Evolutionary conservation across 495 filamentous ascomycete genomes (phyloP), one percentile per base, ranked within the genome.

Genomic region (Haplographium delicatum): DNA sequence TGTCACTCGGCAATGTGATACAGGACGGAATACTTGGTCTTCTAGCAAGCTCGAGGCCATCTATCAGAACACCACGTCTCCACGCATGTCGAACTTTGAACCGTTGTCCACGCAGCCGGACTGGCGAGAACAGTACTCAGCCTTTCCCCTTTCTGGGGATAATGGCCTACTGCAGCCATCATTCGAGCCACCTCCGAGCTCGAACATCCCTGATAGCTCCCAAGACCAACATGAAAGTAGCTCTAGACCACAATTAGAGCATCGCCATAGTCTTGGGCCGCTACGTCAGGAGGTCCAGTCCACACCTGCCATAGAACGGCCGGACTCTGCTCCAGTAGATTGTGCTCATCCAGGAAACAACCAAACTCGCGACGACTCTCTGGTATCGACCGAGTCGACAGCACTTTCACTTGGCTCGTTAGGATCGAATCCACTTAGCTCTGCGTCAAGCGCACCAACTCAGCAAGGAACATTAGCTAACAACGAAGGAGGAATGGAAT

Each of bases 1-100:
- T 65, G 75, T 76, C 71, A 74, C 74, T 67, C 73, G 76, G 68
- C 71, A 72, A 64, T 67, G 66, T 65, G 72, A 74, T 59, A 70
- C 74, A 64, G 75, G 75, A 69, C 74, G 73, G 65, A 75, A 65
- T 65, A 70, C 71, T 69, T 80, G 76, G 76, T 75, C 75, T 62
- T 67, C 67, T 58, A 74, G 69, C 69, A 80, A 78, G 68, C 72
- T 75, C 57, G 72, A 75, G 64, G 70, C 68, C 59, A 57, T 69
- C 54, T 76, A 74, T 62, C 66, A 70, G 50, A 74, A 73, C 59
- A 55, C 72, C 42, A 64, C 71, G 48, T 67, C 70, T 66, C 65
- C 72, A 74, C 76, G 76, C 69, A 80, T 80, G 76, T 79, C 76
- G 73, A 76, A 72, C 72, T 69, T 74, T 63, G 71, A 68, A 48